Evolutionary conservation across 164 flowering plant genomes (phyloP), one percentile per base, ranked within the genome.

Genomic region (Pachysandra terminalis): DNA sequence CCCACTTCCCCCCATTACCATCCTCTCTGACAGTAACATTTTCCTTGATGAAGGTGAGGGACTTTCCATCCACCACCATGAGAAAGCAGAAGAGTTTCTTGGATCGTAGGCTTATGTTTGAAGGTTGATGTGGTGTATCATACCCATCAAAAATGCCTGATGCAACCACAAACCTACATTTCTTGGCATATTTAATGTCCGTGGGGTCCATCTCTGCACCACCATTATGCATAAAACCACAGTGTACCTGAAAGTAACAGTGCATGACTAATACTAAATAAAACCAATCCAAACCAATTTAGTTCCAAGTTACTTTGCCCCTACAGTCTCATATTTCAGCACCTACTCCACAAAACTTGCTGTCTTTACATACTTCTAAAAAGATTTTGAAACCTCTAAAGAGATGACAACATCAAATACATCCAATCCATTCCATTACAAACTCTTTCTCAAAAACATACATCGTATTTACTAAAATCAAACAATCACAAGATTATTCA

Each of bases 101-200:
- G 22, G 99, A 92, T 3, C 90, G 91, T 14, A 14, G 52, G 65
- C 97, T 92, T 67, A 92, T 80, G 78, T 92, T 87, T 65, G 97
- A 76, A 49, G 99, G 99, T 77, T 93, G 98, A 76, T 89, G 96
- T 58, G 99, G 99, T 19, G 81, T 78, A 75, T 96, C 99, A 76
- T 96, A 96, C 32, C 91, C 98, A 88, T 96, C 98, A 81, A 96
- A 96, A 67, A 96, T 96, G 67, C 98, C 98, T 49, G 98, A 89
- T 16, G 99, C 98, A 72, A 96, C 99, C 19, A 93, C 97, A 82
- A 88, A 87, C 63, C 71, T 82, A 71, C 98, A 93, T 68, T 84
- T 90, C 79, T 84, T 81, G 55, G 69, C 96, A 83, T 84, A 93
- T 64, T 84, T 72, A 24, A 85, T 66, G 61, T 96, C 99, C 27